These are phyloP conservation scores for Acanthamoeba royreba DNA, from an alignment of 208 protist genomes.

Conservation along the genomic window DNA sequence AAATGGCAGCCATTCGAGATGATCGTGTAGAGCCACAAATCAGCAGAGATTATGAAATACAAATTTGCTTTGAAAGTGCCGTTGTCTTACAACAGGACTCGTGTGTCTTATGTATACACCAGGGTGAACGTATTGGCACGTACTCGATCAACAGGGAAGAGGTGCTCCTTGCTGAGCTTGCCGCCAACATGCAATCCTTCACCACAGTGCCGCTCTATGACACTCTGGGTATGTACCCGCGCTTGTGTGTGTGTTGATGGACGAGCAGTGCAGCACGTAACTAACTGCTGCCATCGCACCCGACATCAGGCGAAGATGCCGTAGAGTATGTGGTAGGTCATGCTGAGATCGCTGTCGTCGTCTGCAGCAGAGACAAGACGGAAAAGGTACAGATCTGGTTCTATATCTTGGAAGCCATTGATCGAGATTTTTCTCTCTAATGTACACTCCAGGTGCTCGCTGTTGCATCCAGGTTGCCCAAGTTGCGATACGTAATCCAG, in stretches of 20 bases:
- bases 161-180: constrained; percentile 64
- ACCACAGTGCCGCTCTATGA: constrained; percentile 70
- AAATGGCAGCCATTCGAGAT: background rate
- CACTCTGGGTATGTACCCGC: constrained; percentile 73
- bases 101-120: background rate
- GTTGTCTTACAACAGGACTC: too few relatives aligned
- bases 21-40: background rate
- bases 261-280: too few relatives aligned
- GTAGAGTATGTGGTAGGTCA: constrained; percentile 71
- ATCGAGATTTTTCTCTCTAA: background rate
- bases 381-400: background rate
- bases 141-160: constrained; percentile 70
- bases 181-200: constrained; percentile 41
- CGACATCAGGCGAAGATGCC: constrained; percentile 53
- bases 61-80: too few relatives aligned
- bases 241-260: too few relatives aligned
- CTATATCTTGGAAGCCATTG: background rate
- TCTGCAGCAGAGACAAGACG: constrained; percentile 22
- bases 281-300: too few relatives aligned
- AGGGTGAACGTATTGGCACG: constrained; percentile 56
- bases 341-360: constrained; percentile 56
- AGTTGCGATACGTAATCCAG: background rate
- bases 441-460: background rate
- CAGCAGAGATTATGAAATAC: too few relatives aligned
- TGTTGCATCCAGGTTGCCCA: background rate